Base-by-base conservation (phyloP, 2,329 filamentous ascomycete species). In the Cordyceps cicadae region DNA sequence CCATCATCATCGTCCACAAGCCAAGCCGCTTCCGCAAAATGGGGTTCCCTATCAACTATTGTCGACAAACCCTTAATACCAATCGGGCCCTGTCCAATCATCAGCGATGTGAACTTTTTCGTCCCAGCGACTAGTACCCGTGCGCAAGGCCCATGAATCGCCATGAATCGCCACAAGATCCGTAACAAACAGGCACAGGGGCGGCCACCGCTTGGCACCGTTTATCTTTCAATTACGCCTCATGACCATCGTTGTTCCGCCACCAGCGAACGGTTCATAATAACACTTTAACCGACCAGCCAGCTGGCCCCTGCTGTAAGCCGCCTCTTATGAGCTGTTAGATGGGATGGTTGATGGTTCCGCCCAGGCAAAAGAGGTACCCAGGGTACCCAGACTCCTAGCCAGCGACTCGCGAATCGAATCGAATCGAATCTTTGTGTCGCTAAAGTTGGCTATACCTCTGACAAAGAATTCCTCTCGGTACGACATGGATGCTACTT, bases 11-110 rank as follows among this genome's bases (percentile, higher is more conserved):
- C 55, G 48, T 37, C 37, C 34, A 59, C 55, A 45, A 15, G 24
- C 29, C 55, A 59, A 59, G 48, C 56, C 56, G 45, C 56, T 52
- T 51, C 56, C 56, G 56, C 48, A 45, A 52, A 52, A 59, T n/a
- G 24, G 56, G 49, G 37, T 24, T 59, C 56, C 39, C 39, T 41
- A 45, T 14, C 26, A 21, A 21, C 24, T 12, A 15, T 43, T 32
- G 39, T 59, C 34, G 24, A 21, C 37, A 11, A n/a, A 24, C 21
- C 21, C 8, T 39, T 11, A 49, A 8, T 14, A 17, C 32, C 34
- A 26, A 48, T 5, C 46, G 55, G 39, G 49, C 43, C 54, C 3
- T 48, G 14, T 37, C 34, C 34, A 37, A 37, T 37, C 34, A 37
- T 37, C 34, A 9, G 34, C 34, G 12, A 37, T 12, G 24, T 37